Evolutionary conservation across 2,329 filamentous ascomycete genomes (phyloP).

Genomic region (Pseudocercospora fijiensis): DNA sequence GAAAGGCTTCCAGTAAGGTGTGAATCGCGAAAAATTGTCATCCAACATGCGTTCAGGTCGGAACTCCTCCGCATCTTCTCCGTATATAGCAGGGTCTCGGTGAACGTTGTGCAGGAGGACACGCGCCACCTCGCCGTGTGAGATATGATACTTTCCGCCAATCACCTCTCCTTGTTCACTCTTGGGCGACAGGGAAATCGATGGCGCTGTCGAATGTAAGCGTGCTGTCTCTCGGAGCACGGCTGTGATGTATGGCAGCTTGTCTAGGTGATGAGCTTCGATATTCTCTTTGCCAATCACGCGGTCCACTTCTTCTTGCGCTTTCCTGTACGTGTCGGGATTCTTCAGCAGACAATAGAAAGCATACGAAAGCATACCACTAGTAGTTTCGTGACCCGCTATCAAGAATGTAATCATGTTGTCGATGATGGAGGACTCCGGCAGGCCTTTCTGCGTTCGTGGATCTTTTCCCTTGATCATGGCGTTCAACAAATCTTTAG

Average conservation of each 20-base stretch:
- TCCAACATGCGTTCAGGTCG: slow-evolving; percentile 71
- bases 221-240: slow-evolving; percentile 66
- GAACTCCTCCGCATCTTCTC: slow-evolving; percentile 64
- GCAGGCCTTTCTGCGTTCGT: slow-evolving; percentile 64
- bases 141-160: slow-evolving; percentile 61
- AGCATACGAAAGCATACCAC: slow-evolving; percentile 64
- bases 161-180: slow-evolving; percentile 53
- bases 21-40: slow-evolving; percentile 58
- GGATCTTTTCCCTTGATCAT: slow-evolving; percentile 69
- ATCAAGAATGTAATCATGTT: slow-evolving; percentile 70
- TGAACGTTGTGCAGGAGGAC: slow-evolving; percentile 58
- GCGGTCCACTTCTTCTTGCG: slow-evolving; percentile 66
- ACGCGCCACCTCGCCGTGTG: slow-evolving; percentile 52
- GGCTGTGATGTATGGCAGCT: slow-evolving; percentile 66
- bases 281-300: slow-evolving; percentile 62
- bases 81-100: slow-evolving; percentile 63
- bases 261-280: slow-evolving; percentile 60
- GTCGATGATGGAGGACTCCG: slow-evolving; percentile 62
- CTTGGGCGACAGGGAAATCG: slow-evolving; percentile 55
- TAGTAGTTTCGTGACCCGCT: slow-evolving; percentile 67
- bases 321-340: slow-evolving; percentile 59
- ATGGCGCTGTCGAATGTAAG: slow-evolving; percentile 57
- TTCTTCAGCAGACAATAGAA: slow-evolving; percentile 66
- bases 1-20: slow-evolving; percentile 56
- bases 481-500: slow-evolving; percentile 67